These are phyloP conservation scores for Yamadazyma laniorum DNA, from an alignment of 805 yeast genomes.

Conservation along the genomic window DNA sequence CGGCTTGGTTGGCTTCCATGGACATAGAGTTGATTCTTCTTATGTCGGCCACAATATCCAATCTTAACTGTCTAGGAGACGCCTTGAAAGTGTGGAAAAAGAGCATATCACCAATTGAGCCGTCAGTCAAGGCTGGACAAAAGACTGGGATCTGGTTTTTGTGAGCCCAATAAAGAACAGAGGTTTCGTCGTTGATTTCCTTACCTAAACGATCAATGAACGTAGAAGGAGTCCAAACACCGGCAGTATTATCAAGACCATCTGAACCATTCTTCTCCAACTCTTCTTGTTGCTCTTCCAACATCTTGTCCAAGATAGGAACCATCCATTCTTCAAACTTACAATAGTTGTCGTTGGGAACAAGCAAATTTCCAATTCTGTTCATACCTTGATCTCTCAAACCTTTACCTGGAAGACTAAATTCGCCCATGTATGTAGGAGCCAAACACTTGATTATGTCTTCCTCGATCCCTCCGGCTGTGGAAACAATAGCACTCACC, in stretches of 20 bases:
- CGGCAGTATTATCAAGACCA: conserved; percentile 55
- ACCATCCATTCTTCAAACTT: conserved; percentile 98
- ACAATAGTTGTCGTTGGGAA: conserved; percentile 97
- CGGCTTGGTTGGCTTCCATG: conserved; percentile 91
- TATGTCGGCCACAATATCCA: conserved; percentile 93
- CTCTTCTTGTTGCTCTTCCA: conserved; percentile 81
- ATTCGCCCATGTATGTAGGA: conserved; percentile 94
- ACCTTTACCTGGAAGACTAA: conserved; percentile 71
- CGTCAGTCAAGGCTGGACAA: conserved; percentile 97
- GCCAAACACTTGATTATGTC: conserved; percentile 95
- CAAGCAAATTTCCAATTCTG: conserved; percentile 94
- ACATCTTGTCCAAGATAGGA: conserved; percentile 82
- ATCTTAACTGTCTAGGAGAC: conserved; percentile 81
- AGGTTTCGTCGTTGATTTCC: conserved; percentile 90
- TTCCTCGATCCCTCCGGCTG: conserved; percentile 98
- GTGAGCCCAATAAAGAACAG: conserved; percentile 97
- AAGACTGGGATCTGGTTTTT: conserved; percentile 94
- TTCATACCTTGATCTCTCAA: conserved; percentile 95
- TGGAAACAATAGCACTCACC: conserved; percentile 93
- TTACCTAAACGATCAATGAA: conserved; percentile 91
- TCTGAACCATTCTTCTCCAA: conserved; percentile 50
- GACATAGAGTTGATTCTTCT: conserved; percentile 88
- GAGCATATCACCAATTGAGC: conserved; percentile 97
- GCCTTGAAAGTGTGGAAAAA: conserved; percentile 97
- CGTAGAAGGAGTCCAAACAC: conserved; percentile 93